Conservation (phyloP, 345 rosid species). For the Eucalyptus fibrosa region DNA sequence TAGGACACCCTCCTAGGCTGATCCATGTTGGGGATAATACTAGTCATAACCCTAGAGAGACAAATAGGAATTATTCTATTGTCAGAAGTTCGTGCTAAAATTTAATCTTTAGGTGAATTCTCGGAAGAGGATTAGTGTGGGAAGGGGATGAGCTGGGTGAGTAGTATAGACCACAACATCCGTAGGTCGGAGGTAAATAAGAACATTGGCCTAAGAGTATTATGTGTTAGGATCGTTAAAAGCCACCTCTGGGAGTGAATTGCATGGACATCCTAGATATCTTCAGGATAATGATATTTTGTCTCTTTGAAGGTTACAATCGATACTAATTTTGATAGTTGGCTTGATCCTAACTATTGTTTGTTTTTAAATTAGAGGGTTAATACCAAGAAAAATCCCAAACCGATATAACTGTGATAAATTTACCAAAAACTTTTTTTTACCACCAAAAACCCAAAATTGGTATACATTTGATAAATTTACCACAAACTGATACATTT, state of each 20-base stretch:
- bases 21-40: not conserved
- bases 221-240: not conserved
- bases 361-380: not conserved
- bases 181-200: not conserved
- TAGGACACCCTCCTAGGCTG: not conserved
- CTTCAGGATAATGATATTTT: not conserved
- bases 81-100: not conserved
- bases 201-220: not conserved
- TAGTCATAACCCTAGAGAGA: not conserved
- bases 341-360: not conserved
- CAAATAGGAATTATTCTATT: not conserved
- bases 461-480: too few relatives aligned
- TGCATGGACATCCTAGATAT: not conserved
- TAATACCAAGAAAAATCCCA: too few relatives aligned
- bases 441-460: too few relatives aligned
- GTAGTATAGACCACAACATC: not conserved
- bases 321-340: not conserved
- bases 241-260: not conserved
- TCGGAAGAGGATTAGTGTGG: not conserved
- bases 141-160: not conserved
- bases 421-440: too few relatives aligned
- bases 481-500: too few relatives aligned
- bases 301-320: not conserved
- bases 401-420: too few relatives aligned
- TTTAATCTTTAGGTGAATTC: not conserved